Base-by-base conservation (phyloP, 2,329 filamentous ascomycete genomes). In the Fusarium albidum region DNA sequence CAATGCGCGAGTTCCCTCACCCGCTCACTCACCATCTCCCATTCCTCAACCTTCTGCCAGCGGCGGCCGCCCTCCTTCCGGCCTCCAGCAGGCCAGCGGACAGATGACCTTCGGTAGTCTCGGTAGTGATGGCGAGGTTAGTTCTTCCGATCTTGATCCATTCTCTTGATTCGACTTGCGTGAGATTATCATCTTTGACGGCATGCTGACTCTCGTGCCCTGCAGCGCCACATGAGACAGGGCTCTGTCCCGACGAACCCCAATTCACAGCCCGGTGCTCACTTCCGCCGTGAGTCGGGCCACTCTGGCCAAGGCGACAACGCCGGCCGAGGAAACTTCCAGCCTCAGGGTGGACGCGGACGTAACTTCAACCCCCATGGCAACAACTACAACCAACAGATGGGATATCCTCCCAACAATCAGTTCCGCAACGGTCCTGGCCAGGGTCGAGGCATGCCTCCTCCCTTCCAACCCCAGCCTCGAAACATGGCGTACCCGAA, bases 11-110 rank as follows among this genome's bases (percentile, higher is more conserved):
- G 84, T 94, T 44, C 87, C 87, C 40, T 96, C 93, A 38, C 95
- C 95, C 6, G 87, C 90, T 41, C 88, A 90, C 64, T 97, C 94
- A 38, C 95, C 95, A 5, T 94, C 91, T 34, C 95, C 95, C 5
- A 98, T 98, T 66, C 94, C 95, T 27, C 91, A 94, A 74, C 91
- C 92, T 44, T 85, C 89, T 48, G 87, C 88, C 28, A 90, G 88
- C 68, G 95, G 92, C 69, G 92, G 92, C 65, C 91, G 92, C 68
- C 93, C 93, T 65, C 92, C 92, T 37, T 89, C 91, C 28, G 84
- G 84, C 60, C 82, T 92, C 61, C 82, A 88, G 64, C 87, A 87
- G 61, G 86, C 89, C 64, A 84, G 84, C 48, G 73, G 74, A 39
- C 88, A 86, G 68, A 87, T 88, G 73, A 84, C 91, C 45, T 97